A percentile compares a stretch with the other conserved stretches of the same genome.
These are phyloP conservation scores for Ophiostoma ulmi DNA, from an alignment of 2,329 filamentous ascomycete species.

Conservation along the genomic window DNA sequence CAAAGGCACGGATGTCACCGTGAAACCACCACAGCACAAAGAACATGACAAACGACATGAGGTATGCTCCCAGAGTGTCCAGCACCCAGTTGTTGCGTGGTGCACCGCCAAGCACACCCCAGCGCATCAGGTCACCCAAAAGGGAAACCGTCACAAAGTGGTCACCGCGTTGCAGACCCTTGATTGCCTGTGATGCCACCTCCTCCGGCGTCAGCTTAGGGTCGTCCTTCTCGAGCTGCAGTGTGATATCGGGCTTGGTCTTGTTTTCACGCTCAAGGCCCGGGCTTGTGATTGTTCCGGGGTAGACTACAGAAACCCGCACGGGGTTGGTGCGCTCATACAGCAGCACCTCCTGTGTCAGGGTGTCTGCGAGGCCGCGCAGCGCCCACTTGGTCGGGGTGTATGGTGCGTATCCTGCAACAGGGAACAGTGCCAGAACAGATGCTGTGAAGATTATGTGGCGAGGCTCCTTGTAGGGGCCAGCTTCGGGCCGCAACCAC, in stretches of 20 bases:
- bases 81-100: conserved; percentile 55
- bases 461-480: conserved; percentile 49
- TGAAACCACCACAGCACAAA: conserved; percentile 55
- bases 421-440: conserved; percentile 65
- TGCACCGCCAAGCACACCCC: conserved; percentile 50
- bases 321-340: conserved; percentile 66
- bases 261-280: conserved; percentile 71
- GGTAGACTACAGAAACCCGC: conserved; percentile 74
- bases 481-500: conserved; percentile 59
- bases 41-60: conserved; percentile 52
- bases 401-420: conserved; percentile 81
- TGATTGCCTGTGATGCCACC: conserved; percentile 65
- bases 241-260: conserved; percentile 75
- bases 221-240: conserved; percentile 76
- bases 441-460: conserved; percentile 89
- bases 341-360: conserved; percentile 77
- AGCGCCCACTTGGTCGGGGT: conserved; percentile 80
- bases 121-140: conserved; percentile 67
- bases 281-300: conserved; percentile 74
- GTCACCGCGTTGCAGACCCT: conserved; percentile 71
- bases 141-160: conserved; percentile 73
- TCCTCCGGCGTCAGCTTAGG: conserved; percentile 70
- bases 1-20: conserved; percentile 53
- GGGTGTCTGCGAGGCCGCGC: conserved; percentile 72
- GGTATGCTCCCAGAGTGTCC: conserved; percentile 53